Conservation (phyloP, 208 protist species). For the Trypanosoma cruzi region DNA sequence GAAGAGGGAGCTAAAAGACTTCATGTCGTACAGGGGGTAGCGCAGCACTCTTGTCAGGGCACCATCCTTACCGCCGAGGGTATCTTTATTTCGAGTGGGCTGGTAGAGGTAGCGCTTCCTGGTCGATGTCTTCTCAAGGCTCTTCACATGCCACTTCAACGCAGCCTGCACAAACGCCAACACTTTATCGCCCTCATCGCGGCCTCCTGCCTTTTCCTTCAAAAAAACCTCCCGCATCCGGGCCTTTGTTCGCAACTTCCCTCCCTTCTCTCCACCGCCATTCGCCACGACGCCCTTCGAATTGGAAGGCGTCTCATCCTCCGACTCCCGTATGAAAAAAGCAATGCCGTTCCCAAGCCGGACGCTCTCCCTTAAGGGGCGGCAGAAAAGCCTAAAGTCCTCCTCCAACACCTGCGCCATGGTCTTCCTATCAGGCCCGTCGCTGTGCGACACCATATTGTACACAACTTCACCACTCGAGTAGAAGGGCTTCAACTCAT, state of each 20-base stretch:
- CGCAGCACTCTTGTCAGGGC: conserved; percentile 48
- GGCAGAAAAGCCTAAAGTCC: conserved; percentile 28
- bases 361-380: conserved; percentile 15
- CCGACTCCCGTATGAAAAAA: not conserved
- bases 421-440: not conserved
- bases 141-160: conserved; percentile 61
- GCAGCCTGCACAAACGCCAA: conserved; percentile 32
- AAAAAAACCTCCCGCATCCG: conserved; percentile 25
- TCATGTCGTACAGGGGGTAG: conserved; percentile 77
- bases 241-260: not conserved
- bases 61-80: not conserved
- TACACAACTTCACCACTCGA: conserved; percentile 36
- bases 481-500: conserved; percentile 46
- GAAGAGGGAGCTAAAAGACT: conserved; percentile 92
- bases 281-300: not conserved
- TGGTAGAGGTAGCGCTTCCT: conserved; percentile 71
- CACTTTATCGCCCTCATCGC: conserved; percentile 17
- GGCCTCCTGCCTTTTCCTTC: not conserved
- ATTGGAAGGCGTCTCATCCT: conserved; percentile 8
- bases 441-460: conserved; percentile 4
- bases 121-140: conserved; percentile 16
- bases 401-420: conserved; percentile 18
- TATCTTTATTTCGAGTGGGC: conserved; percentile 30
- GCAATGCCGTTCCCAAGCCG: conserved; percentile 19
- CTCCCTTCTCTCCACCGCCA: not conserved